Evolutionary conservation across 257 asterid genomes (phyloP), one percentile per base, ranked within the genome.

Genomic region (Jacaranda mimosifolia): DNA sequence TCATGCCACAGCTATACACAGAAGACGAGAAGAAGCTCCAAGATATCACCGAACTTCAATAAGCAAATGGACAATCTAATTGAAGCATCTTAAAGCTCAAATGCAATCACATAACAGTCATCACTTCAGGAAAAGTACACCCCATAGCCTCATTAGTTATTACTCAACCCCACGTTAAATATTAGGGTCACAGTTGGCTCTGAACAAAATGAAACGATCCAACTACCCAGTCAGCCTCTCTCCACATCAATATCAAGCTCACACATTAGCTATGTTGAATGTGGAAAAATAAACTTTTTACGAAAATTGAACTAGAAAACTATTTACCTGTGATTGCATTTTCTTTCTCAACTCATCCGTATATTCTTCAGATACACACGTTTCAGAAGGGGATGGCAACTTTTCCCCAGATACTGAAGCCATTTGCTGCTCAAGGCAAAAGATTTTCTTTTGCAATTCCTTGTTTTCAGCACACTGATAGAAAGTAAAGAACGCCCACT

Each of bases 381-480:
- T 88, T 68, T 83, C 94, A 59, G 93, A 83, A 38, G 83, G 43
- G 38, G 83, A 75, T 57, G 84, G 68, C 78, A 79, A 55, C 73
- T 85, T 88, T 75, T 81, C 90, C 72, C 82, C 76, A 51, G 86
- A 67, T 51, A 82, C 71, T 76, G 86, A 83, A 66, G 87, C 92
- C 46, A 93, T 81, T 86, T 90, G 94, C 82, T 83, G 90, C 84
- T 95, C 97, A 78, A 95, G 82, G 65, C n/a, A 74, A 81, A 73
- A 53, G 72, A 86, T 81, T 81, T 79, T 91, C 76, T 91, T 97
- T 77, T 81, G 91, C 67, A 92, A 84, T 64, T 91, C 97, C 81
- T 83, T 85, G 89, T 86, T 93, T 83, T 95, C 98, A 65, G 86
- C 87, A 83, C 89, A 86, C 98, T 95, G 89, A 46, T 46, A 80